Conservation (phyloP, 768 basidiomycete genomes). For the Cyclocybe cylindracea region DNA sequence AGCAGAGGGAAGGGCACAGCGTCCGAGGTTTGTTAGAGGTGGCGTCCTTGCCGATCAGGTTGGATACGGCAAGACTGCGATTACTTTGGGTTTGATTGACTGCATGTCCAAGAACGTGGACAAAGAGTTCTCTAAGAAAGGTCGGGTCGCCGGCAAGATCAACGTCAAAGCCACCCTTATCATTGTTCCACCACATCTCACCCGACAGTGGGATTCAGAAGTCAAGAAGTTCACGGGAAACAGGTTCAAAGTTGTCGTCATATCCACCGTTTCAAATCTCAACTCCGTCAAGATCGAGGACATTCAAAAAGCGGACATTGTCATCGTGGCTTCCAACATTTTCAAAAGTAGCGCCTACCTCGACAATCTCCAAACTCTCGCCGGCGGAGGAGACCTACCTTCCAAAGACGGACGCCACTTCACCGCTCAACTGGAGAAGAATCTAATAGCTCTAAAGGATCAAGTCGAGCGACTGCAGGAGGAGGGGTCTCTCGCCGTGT, state of each 20-base stretch:
- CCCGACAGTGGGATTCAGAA: conserved; percentile 88
- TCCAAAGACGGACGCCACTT: conserved; percentile 87
- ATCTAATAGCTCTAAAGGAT: conserved; percentile 52
- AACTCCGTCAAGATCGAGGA: conserved; percentile 74
- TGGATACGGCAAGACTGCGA: conserved; percentile 96
- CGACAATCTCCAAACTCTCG: conserved; percentile 72
- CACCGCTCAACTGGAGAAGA: conserved; percentile 73
- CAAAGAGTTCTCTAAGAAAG: conserved; percentile 56
- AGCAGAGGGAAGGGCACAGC: conserved; percentile 87
- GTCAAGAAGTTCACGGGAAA: conserved; percentile 76
- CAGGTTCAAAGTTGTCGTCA: conserved; percentile 61
- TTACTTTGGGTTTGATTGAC: conserved; percentile 88
- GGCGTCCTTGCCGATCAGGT: conserved; percentile 96
- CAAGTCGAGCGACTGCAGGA: conserved; percentile 73
- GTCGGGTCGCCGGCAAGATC: conserved; percentile 62
- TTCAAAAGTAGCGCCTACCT: conserved; percentile 79
- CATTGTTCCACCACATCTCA: conserved; percentile 89
- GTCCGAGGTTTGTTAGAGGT: conserved; percentile 75
- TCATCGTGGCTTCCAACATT: conserved; percentile 85
- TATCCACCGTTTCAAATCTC: conserved; percentile 69
- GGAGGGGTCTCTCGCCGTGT: conserved; percentile 62
- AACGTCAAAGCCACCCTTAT: conserved; percentile 79
- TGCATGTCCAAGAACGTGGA: conserved; percentile 57
- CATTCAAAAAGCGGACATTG: conserved; percentile 79
- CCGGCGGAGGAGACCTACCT: conserved; percentile 69